phyloP scores from a whole-genome alignment of 768 basidiomycete genomes.

The Tricholoma flavovirens region DNA sequence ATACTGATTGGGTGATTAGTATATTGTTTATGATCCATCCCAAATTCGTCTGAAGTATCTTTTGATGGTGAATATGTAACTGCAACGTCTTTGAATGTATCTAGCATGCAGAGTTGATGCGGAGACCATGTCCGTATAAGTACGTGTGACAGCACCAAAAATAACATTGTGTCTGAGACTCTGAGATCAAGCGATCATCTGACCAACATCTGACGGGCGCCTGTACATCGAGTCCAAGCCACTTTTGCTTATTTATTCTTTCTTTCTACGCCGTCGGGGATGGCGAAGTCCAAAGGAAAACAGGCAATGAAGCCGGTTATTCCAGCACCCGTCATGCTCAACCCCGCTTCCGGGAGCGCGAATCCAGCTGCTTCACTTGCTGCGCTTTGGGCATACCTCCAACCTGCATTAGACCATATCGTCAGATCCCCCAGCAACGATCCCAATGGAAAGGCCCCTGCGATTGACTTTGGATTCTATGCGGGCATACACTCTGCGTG shows the following conservation, averaged over 20 bases:
- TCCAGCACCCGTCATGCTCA: constrained; percentile 34
- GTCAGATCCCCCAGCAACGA: constrained; percentile 62
- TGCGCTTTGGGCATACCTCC: constrained; percentile 68
- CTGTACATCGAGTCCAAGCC: not conserved
- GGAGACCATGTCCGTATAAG: too few relatives aligned
- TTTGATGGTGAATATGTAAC: constrained; percentile 48
- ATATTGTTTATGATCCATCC: constrained; percentile 54
- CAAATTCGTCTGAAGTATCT: constrained; percentile 56
- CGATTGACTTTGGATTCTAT: constrained; percentile 67
- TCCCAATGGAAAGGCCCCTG: constrained; percentile 52
- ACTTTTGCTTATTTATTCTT: not conserved
- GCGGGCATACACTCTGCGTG: constrained; percentile 78
- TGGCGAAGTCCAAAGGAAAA: constrained; percentile 28
- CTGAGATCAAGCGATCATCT: too few relatives aligned
- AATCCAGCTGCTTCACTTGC: constrained; percentile 71
- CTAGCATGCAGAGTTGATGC: not conserved
- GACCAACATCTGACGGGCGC: too few relatives aligned
- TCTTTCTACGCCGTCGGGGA: constrained; percentile 3
- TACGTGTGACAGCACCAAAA: too few relatives aligned
- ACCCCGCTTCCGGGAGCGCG: constrained; percentile 57
- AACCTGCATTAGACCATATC: constrained; percentile 74
- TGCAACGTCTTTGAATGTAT: not conserved
- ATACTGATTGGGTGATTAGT: constrained; percentile 29
- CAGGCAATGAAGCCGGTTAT: constrained; percentile 12
- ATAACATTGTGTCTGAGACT: too few relatives aligned